Evolutionary conservation across 2,329 filamentous ascomycete genomes (phyloP).

Genomic region (Cadophora gregata): DNA sequence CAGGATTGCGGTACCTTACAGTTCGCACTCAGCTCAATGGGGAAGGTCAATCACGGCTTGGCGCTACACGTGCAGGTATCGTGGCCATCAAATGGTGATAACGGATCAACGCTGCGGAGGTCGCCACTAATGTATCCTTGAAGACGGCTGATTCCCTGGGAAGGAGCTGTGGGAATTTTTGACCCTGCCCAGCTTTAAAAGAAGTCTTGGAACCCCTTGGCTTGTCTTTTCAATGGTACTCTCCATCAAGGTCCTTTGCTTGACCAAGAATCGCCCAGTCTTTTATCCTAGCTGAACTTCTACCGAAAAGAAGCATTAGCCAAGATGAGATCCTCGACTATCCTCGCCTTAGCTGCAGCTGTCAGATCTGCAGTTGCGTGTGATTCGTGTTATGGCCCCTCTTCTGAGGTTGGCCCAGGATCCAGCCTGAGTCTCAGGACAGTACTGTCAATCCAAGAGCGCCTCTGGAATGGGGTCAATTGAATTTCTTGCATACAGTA

Average conservation of each 20-base stretch:
- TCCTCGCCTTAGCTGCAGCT: conserved; percentile 32
- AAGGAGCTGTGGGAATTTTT: neutral
- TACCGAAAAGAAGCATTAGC: neutral
- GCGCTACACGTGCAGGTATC: conserved; percentile 14
- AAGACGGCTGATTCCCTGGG: conserved; percentile 17
- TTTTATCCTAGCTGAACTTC: neutral
- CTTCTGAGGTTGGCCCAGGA: conserved; percentile 53
- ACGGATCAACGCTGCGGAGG: conserved; percentile 22
- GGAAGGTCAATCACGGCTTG: conserved; percentile 20
- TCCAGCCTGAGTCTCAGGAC: conserved; percentile 53
- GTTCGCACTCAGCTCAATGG: conserved; percentile 9
- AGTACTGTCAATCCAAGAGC: conserved; percentile 51
- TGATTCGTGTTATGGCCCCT: conserved; percentile 51
- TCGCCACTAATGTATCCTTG: conserved; percentile 19
- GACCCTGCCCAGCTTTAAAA: conserved; percentile 3
- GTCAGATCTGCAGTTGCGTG: conserved; percentile 46
- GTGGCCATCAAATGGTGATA: conserved; percentile 21
- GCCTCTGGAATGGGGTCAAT: conserved; percentile 39
- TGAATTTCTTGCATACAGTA: conserved; percentile 42
- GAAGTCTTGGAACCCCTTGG: conserved; percentile 16
- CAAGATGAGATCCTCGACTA: conserved; percentile 31
- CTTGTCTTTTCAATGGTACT: neutral
- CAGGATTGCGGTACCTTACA: conserved; percentile 13
- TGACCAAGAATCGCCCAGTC: conserved; percentile 11
- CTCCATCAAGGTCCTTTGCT: conserved; percentile 19